Percentiles rank a stretch among this genome's conserved stretches.
These are phyloP conservation scores for Parasarocladium wereldwijsianum DNA, from an alignment of 2,329 filamentous ascomycete genomes.

Conservation along the genomic window DNA sequence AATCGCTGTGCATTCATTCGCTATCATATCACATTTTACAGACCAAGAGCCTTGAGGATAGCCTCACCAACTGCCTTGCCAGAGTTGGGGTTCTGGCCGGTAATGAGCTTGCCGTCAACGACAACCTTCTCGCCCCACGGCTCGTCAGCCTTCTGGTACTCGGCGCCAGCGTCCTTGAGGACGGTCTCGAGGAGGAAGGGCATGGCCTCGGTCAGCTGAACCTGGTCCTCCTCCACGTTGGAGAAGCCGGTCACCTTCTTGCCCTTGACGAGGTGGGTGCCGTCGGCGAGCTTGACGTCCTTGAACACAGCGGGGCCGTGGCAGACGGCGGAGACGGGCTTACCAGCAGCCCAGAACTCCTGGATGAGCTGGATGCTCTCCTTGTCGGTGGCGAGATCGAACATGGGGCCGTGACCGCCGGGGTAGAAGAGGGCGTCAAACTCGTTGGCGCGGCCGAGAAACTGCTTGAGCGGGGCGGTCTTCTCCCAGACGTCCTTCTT, in stretches of 20 bases:
- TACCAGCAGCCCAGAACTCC: conserved; percentile 46
- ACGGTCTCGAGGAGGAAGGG: conserved; percentile 44
- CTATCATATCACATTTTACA: too few species aligned
- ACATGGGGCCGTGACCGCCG: conserved; percentile 51
- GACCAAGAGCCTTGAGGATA: conserved; percentile 28
- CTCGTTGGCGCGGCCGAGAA: conserved; percentile 39
- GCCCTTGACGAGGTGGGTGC: conserved; percentile 37
- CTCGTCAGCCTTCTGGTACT: conserved; percentile 39
- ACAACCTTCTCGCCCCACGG: conserved; percentile 34
- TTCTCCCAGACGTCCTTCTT: conserved; percentile 47
- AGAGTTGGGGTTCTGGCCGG: conserved; percentile 43
- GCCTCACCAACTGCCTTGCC: conserved; percentile 36
- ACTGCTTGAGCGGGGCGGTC: conserved; percentile 41
- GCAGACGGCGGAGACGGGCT: conserved; percentile 53
- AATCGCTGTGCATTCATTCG: too few species aligned
- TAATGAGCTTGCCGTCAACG: conserved; percentile 36
- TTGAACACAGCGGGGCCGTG: conserved; percentile 51
- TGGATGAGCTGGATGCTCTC: conserved; percentile 43
- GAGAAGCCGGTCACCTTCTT: conserved; percentile 46
- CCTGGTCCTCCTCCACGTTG: conserved; percentile 39
- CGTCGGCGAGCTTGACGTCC: conserved; percentile 35
- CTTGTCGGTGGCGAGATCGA: conserved; percentile 43
- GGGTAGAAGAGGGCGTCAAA: conserved; percentile 49
- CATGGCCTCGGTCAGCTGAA: conserved; percentile 33
- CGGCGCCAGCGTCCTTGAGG: conserved; percentile 35